Evolutionary conservation across 169 alveolate species (phyloP).

Genomic region (Plasmodium inui): DNA sequence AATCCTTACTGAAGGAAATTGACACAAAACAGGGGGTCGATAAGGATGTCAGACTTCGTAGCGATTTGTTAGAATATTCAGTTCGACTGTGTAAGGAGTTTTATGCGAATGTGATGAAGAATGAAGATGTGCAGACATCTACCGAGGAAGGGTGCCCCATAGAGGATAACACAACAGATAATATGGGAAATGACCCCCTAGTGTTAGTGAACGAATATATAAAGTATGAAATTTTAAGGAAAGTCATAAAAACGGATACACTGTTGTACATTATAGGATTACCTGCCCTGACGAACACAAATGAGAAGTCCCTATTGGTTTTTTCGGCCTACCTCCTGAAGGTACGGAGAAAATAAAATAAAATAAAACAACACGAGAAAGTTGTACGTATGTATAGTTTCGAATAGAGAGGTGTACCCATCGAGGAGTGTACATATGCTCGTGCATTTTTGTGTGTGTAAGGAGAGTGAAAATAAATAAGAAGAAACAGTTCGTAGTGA

Average conservation of each 20-base stretch:
- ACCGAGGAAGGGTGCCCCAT: background rate
- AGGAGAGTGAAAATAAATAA: background rate
- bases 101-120: conserved; percentile 9
- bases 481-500: background rate
- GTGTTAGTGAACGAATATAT: conserved; percentile 51
- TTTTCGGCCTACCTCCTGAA: conserved; percentile 50
- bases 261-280: conserved; percentile 44
- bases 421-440: background rate
- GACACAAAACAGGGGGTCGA: background rate
- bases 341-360: conserved; percentile 2
- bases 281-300: conserved; percentile 58
- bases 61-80: conserved; percentile 3
- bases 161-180: background rate
- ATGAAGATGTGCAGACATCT: background rate
- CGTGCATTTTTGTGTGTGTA: background rate
- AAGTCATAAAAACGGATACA: conserved; percentile 60
- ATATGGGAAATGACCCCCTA: background rate
- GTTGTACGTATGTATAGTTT: background rate
- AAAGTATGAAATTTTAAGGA: conserved; percentile 17
- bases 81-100: conserved; percentile 19
- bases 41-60: background rate
- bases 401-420: background rate
- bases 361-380: background rate
- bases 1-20: conserved; percentile 1
- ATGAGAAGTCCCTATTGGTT: conserved; percentile 61